Base-by-base conservation (phyloP, 148 eudicot species). In the Cornus suecica region DNA sequence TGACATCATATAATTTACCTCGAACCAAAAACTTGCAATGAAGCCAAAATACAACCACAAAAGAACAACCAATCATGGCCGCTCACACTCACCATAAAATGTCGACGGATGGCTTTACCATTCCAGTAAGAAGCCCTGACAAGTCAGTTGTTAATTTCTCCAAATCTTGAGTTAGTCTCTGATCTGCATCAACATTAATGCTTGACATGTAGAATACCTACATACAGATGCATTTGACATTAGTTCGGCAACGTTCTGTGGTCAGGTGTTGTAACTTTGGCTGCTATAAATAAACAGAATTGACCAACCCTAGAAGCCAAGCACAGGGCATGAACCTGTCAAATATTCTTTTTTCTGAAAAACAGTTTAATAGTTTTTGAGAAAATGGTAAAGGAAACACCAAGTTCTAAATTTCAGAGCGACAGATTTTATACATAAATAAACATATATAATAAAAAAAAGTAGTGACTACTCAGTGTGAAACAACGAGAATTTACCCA, bases 91-190 rank as follows among this genome's bases (percentile, higher is more conserved):
- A 90, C 99, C 99, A 94, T 76, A 94, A 71, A 69, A 94, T 94
- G 85, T 94, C 99, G 51, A 94, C 99, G 68, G 92, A 87, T 76
- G 99, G 99, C 86, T 94, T 94, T 70, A 94, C 97, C 97, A 94
- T 87, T 83, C 99, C 99, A 42, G 99, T 92, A 65, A 92, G 97
- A 79, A 94, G 82, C 25, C 97, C 92, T 61, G 99, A 94, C 75
- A 94, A 82, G 69, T 94, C 97, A 66, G 87, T 72, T n/a, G 96
- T 90, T 75, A 94, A 84, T 83, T 94, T 94, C 86, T 94, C 98
- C 66, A 94, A 85, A 77, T 94, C 99, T 74, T 90, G 99, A 37
- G 99, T 94, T 34, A 94, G 31, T 78, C 97, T 87, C 82, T 94
- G 99, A 82, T 94, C 99, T 56, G 99, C 99, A 86, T 94, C 97